phyloP scores from a whole-genome alignment of 148 eudicot genomes.

The Suaeda aralocaspica region DNA sequence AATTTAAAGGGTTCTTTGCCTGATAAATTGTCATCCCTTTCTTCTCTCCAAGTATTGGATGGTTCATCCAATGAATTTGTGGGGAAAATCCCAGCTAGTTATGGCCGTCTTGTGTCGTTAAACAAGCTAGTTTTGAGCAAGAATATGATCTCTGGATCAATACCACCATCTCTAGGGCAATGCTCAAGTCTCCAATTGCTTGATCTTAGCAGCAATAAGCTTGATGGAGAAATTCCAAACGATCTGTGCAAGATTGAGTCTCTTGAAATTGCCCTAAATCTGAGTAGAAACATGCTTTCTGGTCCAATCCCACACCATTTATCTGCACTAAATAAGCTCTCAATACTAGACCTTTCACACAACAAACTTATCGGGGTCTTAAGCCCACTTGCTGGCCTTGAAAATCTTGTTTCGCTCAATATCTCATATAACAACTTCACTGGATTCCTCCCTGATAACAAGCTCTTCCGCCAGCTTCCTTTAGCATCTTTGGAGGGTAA shows the following conservation, averaged over 20 bases:
- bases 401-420: slow-evolving; percentile 67
- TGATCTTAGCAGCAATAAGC: slow-evolving; percentile 65
- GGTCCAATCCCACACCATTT: slow-evolving; percentile 63
- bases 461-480: slow-evolving; percentile 68
- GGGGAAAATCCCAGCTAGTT: slow-evolving; percentile 59
- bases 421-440: slow-evolving; percentile 67
- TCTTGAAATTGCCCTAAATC: slow-evolving; percentile 66
- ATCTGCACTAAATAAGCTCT: slow-evolving; percentile 56
- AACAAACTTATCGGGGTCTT: slow-evolving; percentile 61
- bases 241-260: slow-evolving; percentile 56
- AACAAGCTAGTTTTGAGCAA: slow-evolving; percentile 52
- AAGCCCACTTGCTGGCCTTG: slow-evolving; percentile 44
- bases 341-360: slow-evolving; percentile 62
- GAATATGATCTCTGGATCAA: slow-evolving; percentile 52
- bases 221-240: slow-evolving; percentile 49
- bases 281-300: slow-evolving; percentile 52
- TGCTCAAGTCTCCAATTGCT: slow-evolving; percentile 71
- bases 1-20: slow-evolving; percentile 46
- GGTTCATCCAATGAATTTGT: slow-evolving; percentile 47
- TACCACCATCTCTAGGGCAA: slow-evolving; percentile 58
- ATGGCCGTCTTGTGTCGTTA: slow-evolving; percentile 53
- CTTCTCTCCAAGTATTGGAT: slow-evolving; percentile 60
- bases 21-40: slow-evolving; percentile 49
- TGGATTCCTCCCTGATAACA: slow-evolving; percentile 66
- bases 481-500: slow-evolving; percentile 51